These are phyloP conservation scores for Endoconidiophora laricicola DNA, from an alignment of 2,329 filamentous ascomycete genomes.

Conservation along the genomic window DNA sequence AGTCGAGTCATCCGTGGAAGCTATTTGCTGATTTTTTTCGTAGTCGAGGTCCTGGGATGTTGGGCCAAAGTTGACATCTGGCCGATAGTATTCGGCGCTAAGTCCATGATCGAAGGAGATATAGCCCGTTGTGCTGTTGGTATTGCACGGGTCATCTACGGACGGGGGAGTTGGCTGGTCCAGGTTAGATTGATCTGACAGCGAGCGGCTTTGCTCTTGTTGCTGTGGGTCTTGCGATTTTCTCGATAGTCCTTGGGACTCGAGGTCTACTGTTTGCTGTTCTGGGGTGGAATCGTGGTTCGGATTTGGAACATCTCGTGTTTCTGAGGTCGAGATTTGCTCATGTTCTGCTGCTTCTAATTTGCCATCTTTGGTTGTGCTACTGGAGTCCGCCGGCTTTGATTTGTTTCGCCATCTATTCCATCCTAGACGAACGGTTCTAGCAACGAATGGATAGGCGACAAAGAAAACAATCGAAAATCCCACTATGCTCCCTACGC, in stretches of 20 bases:
- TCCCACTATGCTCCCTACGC: conserved; percentile 29
- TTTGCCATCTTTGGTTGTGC: not conserved
- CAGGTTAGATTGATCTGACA: not conserved
- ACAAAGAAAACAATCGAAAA: conserved; percentile 12
- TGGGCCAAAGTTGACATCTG: conserved; percentile 12
- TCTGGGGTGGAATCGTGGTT: not conserved
- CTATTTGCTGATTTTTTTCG: conserved; percentile 1
- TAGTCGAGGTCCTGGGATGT: conserved; percentile 7
- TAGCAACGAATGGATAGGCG: conserved; percentile 14
- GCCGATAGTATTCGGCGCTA: conserved; percentile 12
- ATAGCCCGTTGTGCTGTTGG: conserved; percentile 5
- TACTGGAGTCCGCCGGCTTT: not conserved
- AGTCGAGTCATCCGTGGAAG: not conserved
- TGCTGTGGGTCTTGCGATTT: no score
- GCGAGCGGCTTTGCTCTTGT: conserved; percentile 1
- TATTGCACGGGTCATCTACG: not conserved
- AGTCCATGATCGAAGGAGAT: conserved; percentile 1
- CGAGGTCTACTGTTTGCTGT: no score
- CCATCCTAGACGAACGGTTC: conserved; percentile 10
- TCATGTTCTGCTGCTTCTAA: not conserved
- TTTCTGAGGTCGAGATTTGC: not conserved
- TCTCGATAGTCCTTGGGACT: no score
- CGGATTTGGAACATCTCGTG: not conserved
- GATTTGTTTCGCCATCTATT: conserved; percentile 3
- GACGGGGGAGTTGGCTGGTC: not conserved